A percentile compares a stretch with the other conserved stretches of the same genome.
These are phyloP conservation scores for Botrytis byssoidea DNA, from an alignment of 2,329 filamentous ascomycete species.

Conservation along the genomic window DNA sequence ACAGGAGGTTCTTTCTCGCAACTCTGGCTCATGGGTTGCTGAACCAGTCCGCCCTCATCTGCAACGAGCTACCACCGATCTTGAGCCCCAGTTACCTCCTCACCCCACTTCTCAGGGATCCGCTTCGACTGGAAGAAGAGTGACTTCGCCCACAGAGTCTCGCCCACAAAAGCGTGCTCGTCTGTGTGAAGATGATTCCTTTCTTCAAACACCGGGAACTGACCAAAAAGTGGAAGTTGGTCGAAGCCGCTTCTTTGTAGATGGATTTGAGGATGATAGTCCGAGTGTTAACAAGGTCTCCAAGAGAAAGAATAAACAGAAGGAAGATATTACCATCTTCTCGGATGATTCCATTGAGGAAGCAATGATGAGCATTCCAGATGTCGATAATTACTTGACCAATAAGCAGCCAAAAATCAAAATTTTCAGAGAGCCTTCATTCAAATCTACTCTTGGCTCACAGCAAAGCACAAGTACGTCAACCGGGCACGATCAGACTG, in stretches of 20 bases:
- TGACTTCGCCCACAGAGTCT: slow-evolving; percentile 42
- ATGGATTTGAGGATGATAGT: slow-evolving; percentile 39
- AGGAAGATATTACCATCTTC: slow-evolving; percentile 48
- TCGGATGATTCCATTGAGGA: slow-evolving; percentile 53
- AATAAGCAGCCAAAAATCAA: slow-evolving; percentile 28
- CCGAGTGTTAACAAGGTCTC: slow-evolving; percentile 41
- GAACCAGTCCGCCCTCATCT: slow-evolving; percentile 43
- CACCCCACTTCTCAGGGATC: slow-evolving; percentile 40
- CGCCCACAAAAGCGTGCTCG: slow-evolving; percentile 51
- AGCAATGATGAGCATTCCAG: slow-evolving; percentile 47
- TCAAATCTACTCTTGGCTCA: background rate
- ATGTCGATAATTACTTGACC: slow-evolving; percentile 34
- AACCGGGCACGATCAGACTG: background rate
- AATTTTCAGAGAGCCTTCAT: slow-evolving; percentile 26
- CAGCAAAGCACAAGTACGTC: slow-evolving; percentile 11
- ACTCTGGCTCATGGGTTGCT: slow-evolving; percentile 55
- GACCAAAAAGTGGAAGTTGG: slow-evolving; percentile 38
- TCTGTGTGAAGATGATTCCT: slow-evolving; percentile 48
- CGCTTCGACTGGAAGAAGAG: slow-evolving; percentile 44
- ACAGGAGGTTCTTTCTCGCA: slow-evolving; percentile 54
- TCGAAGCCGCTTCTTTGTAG: slow-evolving; percentile 50
- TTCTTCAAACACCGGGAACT: slow-evolving; percentile 31
- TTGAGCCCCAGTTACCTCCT: slow-evolving; percentile 39
- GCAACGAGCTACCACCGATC: slow-evolving; percentile 28
- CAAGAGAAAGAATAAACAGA: slow-evolving; percentile 43